phyloP scores from a whole-genome alignment of 148 eudicot species.

The Dianthus caryophyllus region DNA sequence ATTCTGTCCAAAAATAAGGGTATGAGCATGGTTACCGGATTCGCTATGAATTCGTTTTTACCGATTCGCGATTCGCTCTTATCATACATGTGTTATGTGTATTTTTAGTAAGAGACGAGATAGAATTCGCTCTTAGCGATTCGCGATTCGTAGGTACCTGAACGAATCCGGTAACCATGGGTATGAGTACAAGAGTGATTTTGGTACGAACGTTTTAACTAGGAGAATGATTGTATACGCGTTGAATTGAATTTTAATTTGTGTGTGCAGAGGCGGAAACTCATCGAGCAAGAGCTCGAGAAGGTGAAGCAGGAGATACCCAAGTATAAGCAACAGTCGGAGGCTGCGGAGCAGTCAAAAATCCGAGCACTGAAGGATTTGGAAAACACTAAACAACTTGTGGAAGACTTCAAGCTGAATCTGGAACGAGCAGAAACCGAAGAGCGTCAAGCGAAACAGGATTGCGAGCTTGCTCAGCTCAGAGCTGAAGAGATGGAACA shows the following conservation, averaged over 20 bases:
- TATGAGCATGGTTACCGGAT: no score
- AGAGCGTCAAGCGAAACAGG: constrained; percentile 92
- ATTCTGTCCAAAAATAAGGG: no score
- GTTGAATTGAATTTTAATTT: constrained; percentile 5
- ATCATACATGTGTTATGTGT: no score
- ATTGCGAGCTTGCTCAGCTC: constrained; percentile 82
- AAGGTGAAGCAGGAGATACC: constrained; percentile 78
- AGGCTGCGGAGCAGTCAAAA: constrained; percentile 76
- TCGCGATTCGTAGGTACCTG: no score
- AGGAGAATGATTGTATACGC: no score
- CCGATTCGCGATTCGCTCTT: no score
- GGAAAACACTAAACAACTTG: constrained; percentile 73
- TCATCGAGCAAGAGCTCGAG: constrained; percentile 67
- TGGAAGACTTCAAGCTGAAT: constrained; percentile 85
- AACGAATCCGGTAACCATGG: no score
- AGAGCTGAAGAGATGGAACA: constrained; percentile 91
- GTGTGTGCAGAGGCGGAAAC: constrained; percentile 51
- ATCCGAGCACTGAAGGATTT: constrained; percentile 57
- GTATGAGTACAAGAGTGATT: no score
- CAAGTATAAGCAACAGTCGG: constrained; percentile 49
- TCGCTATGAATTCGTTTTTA: no score
- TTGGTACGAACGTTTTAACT: no score
- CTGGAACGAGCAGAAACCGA: constrained; percentile 83
- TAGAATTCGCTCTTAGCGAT: no score
- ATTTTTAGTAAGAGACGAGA: no score